Evolutionary conservation across 495 filamentous ascomycete genomes (phyloP), one percentile per base, ranked within the genome.

Genomic region (Penicillium psychrofluorescens): DNA sequence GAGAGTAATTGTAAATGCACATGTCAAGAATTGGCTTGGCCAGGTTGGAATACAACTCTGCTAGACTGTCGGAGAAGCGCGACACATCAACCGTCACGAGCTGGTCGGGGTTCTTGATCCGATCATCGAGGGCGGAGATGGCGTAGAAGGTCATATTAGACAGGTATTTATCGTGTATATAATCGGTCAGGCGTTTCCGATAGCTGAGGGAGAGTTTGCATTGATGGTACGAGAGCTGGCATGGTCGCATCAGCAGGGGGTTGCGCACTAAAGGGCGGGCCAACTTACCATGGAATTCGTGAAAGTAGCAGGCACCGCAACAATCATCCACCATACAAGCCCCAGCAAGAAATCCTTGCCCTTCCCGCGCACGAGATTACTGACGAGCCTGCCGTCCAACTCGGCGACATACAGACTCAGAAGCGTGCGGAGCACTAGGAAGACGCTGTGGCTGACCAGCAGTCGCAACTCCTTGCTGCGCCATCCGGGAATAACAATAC

Each of bases 81-180:
- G 91, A 82, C 4, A 97, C 89, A 58, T 98, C 92, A 8, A 96
- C 90, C 0, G 90, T 90, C 53, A 98, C 95, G 11, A 97, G 80
- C 66, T 98, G 92, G 64, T 98, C 92, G 7, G 92, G 88, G 56
- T 98, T 98, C 72, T 95, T 95, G 72, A 98, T 95, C 47, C 92
- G 85, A 61, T 98, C 92, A 51, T 98, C 92, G 32, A 98, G 70
- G 2, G 94, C 89, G 1, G 89, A 94, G 35, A 98, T 85, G 5
- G 88, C 87, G 66, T 98, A 98, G 66, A 96, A 98, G 0, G 92
- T 97, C 85, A 98, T 88, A 36, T 96, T 83, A 8, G 84, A 88
- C 11, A 98, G 78, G 61, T 98, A 98, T 56, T 87, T 84, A 45
- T 90, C 81, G 67, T 97, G 94, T 36, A 98, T 90, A 63, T 95